Conservation (phyloP, 176 grass and related monocot species). For the Cenchrus purpureus region DNA sequence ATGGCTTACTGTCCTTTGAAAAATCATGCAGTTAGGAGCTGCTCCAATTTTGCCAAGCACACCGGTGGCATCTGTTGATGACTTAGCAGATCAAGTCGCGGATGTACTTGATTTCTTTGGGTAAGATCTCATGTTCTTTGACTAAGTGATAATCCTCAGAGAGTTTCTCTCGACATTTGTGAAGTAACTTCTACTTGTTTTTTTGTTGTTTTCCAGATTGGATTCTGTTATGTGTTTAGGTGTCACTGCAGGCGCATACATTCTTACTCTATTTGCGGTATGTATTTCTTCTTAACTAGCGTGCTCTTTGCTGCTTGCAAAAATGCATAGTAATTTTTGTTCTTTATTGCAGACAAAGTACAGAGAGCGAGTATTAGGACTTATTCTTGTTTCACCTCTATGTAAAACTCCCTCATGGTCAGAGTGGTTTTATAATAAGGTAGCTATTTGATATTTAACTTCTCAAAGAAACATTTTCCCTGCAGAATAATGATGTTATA, state of each 20-base stretch:
- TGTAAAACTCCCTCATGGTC: slow-evolving; percentile 93
- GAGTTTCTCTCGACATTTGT: neutral
- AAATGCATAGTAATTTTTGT: slow-evolving; percentile 22
- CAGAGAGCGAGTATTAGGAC: slow-evolving; percentile 80
- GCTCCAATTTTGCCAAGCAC: slow-evolving; percentile 67
- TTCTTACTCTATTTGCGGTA: slow-evolving; percentile 98
- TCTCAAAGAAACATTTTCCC: neutral
- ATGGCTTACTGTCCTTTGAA: slow-evolving; percentile 41
- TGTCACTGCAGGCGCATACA: slow-evolving; percentile 91
- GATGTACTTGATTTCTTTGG: slow-evolving; percentile 96
- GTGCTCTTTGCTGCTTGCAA: slow-evolving; percentile 26
- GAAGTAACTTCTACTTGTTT: slow-evolving; percentile 7
- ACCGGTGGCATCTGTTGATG: slow-evolving; percentile 74
- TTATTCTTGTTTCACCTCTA: slow-evolving; percentile 92
- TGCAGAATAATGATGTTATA: slow-evolving; percentile 15
- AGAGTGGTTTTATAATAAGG: slow-evolving; percentile 97
- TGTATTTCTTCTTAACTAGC: slow-evolving; percentile 40
- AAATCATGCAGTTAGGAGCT: slow-evolving; percentile 80
- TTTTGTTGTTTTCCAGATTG: slow-evolving; percentile 55
- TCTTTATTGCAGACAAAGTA: slow-evolving; percentile 74
- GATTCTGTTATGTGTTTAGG: slow-evolving; percentile 97
- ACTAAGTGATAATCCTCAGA: neutral
- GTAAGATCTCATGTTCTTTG: slow-evolving; percentile 50
- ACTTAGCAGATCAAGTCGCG: slow-evolving; percentile 86
- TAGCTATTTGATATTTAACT: slow-evolving; percentile 36